phyloP scores from a whole-genome alignment of 148 eudicot species.

The Silene latifolia region DNA sequence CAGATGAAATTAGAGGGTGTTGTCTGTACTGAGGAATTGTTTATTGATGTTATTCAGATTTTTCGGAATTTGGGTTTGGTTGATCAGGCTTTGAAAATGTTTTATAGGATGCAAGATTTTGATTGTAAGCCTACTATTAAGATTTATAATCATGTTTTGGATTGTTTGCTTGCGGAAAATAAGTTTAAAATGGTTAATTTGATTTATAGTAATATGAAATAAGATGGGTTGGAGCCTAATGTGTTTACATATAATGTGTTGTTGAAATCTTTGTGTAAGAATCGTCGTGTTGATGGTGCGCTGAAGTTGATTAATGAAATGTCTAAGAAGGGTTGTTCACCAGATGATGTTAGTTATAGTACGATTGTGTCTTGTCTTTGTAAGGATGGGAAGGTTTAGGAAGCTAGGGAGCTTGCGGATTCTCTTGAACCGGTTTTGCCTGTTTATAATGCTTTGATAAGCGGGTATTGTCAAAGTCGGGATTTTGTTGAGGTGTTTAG shows the following conservation, averaged over 20 bases:
- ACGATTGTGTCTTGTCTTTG: constrained; percentile 68
- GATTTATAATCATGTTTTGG: constrained; percentile 72
- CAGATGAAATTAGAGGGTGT: constrained; percentile 78
- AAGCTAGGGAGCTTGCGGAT: constrained; percentile 58
- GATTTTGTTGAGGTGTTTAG: constrained; percentile 45
- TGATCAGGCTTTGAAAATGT: constrained; percentile 71
- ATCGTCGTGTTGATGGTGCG: constrained; percentile 63
- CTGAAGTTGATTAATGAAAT: constrained; percentile 68
- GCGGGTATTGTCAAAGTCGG: constrained; percentile 52
- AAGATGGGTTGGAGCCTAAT: constrained; percentile 75
- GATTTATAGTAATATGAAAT: constrained; percentile 68
- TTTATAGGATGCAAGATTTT: constrained; percentile 69
- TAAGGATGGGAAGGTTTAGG: constrained; percentile 53
- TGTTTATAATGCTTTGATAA: constrained; percentile 75
- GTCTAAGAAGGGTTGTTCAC: constrained; percentile 72
- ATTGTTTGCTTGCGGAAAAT: constrained; percentile 73
- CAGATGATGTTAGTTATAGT: constrained; percentile 78
- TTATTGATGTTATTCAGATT: constrained; percentile 55
- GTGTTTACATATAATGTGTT: constrained; percentile 82
- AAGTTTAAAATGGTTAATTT: constrained; percentile 68
- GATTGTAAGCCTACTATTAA: constrained; percentile 66
- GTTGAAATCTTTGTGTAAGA: constrained; percentile 82
- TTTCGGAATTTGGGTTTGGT: constrained; percentile 50
- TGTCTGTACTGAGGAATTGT: constrained; percentile 60
- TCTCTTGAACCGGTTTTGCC: constrained; percentile 46